Percentiles rank a stretch among this genome's conserved stretches.
Conservation (phyloP, 805 yeast genomes). For the Spathaspora gorwiae region DNA sequence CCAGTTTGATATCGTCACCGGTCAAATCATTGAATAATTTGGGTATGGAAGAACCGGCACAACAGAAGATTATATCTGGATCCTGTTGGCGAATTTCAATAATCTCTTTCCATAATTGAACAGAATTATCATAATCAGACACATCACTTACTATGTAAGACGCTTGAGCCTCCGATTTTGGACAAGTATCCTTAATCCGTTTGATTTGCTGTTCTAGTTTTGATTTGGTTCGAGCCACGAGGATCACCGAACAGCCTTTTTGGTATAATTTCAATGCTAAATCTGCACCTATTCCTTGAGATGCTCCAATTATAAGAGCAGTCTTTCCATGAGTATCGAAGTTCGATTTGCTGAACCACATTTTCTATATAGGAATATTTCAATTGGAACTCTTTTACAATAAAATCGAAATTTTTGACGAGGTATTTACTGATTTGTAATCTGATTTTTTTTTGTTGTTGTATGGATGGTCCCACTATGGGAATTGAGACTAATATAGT, state of each 20-base stretch:
- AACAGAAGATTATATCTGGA: conserved; percentile 76
- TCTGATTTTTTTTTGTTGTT: too few relatives aligned
- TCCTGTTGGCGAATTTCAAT: conserved; percentile 18
- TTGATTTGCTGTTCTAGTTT: conserved; percentile 50
- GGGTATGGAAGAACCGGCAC: conserved; percentile 86
- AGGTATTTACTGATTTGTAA: too few relatives aligned
- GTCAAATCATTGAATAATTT: conserved; percentile 69
- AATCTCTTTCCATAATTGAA: conserved; percentile 36
- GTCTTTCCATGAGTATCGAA: conserved; percentile 43
- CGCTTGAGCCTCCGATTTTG: conserved; percentile 15
- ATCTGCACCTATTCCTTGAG: conserved; percentile 88
- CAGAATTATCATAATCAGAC: conserved; percentile 49
- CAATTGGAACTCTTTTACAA: too few relatives aligned
- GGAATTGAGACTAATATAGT: too few relatives aligned
- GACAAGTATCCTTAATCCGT: conserved; percentile 29
- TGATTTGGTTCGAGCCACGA: conserved; percentile 72
- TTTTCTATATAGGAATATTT: not conserved
- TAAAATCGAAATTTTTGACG: too few relatives aligned
- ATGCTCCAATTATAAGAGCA: conserved; percentile 85
- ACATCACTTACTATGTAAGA: conserved; percentile 60
- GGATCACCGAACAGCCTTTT: conserved; percentile 57
- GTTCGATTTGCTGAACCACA: conserved; percentile 20
- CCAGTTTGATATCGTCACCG: conserved; percentile 51
- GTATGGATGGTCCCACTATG: too few relatives aligned
- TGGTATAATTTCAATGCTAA: conserved; percentile 56